Conservation (phyloP, 805 yeast genomes). For the Kodamaea kaohsiungensis region DNA sequence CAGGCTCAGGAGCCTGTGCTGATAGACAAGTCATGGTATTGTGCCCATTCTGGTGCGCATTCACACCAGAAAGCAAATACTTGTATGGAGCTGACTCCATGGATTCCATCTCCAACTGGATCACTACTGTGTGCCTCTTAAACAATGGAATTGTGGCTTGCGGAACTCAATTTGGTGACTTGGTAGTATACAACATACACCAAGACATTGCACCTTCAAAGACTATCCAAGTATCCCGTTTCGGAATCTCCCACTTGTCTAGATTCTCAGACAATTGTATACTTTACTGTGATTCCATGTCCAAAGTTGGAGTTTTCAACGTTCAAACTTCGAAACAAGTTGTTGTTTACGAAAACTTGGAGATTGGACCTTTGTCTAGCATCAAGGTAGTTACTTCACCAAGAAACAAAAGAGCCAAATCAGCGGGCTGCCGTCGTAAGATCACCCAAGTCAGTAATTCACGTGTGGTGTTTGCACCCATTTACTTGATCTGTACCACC, state of each 20-base stretch:
- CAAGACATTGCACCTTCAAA: constrained; percentile 17
- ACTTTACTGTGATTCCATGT: constrained; percentile 30
- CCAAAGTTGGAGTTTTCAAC: constrained; percentile 31
- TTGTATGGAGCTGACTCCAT: constrained; percentile 12
- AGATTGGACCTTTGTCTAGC: constrained; percentile 23
- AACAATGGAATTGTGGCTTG: constrained; percentile 19
- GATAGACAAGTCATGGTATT: constrained; percentile 14
- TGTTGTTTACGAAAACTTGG: constrained; percentile 20
- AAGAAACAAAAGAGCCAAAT: neutral
- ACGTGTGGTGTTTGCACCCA: constrained; percentile 21
- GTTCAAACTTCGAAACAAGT: constrained; percentile 7
- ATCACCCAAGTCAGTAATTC: neutral
- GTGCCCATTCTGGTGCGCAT: constrained; percentile 17
- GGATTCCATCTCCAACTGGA: constrained; percentile 21
- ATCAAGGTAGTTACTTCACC: constrained; percentile 16
- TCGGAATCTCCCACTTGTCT: constrained; percentile 23
- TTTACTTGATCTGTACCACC: constrained; percentile 24
- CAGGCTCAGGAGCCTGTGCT: neutral
- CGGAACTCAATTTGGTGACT: constrained; percentile 35
- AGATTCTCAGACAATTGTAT: constrained; percentile 20
- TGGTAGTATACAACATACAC: constrained; percentile 20
- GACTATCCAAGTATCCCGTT: constrained; percentile 22
- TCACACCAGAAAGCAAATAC: constrained; percentile 10
- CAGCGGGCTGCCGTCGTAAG: neutral
- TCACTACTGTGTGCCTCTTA: constrained; percentile 21